Evolutionary conservation across 805 yeast genomes (phyloP).

Genomic region (Tetrapisispora namnaoensis): DNA sequence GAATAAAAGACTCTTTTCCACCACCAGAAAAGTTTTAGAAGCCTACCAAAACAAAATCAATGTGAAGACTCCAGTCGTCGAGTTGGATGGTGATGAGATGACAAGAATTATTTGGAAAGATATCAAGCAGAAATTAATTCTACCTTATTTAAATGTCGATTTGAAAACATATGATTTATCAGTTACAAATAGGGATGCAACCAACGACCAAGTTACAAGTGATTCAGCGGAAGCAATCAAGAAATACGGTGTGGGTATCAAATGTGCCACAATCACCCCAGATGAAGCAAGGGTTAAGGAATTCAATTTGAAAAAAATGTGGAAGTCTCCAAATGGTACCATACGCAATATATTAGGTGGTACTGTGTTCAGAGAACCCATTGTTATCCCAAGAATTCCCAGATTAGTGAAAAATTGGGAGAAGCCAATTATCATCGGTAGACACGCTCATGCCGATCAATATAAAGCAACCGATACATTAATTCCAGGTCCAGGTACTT

Average conservation of each 20-base stretch:
- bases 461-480: conserved; percentile 71
- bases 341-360: conserved; percentile 74
- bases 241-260: conserved; percentile 69
- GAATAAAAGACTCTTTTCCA: neutral
- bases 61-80: conserved; percentile 67
- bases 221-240: conserved; percentile 72
- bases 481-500: conserved; percentile 49
- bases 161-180: conserved; percentile 70
- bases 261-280: conserved; percentile 81
- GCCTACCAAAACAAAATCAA: conserved; percentile 32
- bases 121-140: conserved; percentile 57
- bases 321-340: conserved; percentile 81
- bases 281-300: conserved; percentile 74
- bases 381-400: conserved; percentile 69
- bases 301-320: conserved; percentile 65
- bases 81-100: conserved; percentile 80
- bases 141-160: conserved; percentile 63
- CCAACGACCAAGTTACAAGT: conserved; percentile 63
- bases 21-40: neutral
- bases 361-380: conserved; percentile 78
- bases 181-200: conserved; percentile 55
- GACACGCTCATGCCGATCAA: conserved; percentile 83
- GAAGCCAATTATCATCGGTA: conserved; percentile 73
- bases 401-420: conserved; percentile 73
- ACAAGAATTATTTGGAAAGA: conserved; percentile 75